These are phyloP conservation scores for Isabelozyma pseudorhagii DNA, from an alignment of 805 yeast genomes.

Conservation along the genomic window DNA sequence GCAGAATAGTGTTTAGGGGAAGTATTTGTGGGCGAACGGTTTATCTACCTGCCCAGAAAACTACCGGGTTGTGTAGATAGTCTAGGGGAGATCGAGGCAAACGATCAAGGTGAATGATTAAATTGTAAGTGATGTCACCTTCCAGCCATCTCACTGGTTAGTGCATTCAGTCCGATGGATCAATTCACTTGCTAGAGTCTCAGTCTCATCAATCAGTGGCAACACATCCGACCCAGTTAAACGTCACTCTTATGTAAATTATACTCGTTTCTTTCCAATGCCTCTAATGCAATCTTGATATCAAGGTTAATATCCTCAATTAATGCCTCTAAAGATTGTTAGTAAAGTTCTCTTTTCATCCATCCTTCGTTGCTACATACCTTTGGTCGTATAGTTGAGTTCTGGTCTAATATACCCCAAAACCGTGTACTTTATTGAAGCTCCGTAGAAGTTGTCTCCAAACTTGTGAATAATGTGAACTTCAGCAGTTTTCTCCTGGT, in stretches of 20 bases:
- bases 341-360: conserved; percentile 8
- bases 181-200: too few species aligned
- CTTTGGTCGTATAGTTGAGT: conserved; percentile 70
- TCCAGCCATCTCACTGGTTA: too few species aligned
- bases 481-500: conserved; percentile 79
- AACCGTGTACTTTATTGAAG: conserved; percentile 61
- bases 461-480: conserved; percentile 82
- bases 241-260: conserved; percentile 4
- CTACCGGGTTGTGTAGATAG: too few species aligned
- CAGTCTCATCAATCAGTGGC: too few species aligned
- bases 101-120: too few species aligned
- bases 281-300: conserved; percentile 59
- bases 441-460: conserved; percentile 73
- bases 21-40: too few species aligned
- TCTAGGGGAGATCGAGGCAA: too few species aligned
- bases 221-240: not conserved
- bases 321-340: conserved; percentile 59
- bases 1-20: too few species aligned
- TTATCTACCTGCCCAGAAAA: too few species aligned
- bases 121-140: too few species aligned
- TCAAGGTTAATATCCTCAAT: conserved; percentile 82
- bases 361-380: conserved; percentile 17
- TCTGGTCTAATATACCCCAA: conserved; percentile 93
- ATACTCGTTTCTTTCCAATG: conserved; percentile 29
- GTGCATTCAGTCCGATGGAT: too few species aligned